Base-by-base conservation (phyloP, 108 stramenopile species). In the Cyclotella distinguenda region DNA sequence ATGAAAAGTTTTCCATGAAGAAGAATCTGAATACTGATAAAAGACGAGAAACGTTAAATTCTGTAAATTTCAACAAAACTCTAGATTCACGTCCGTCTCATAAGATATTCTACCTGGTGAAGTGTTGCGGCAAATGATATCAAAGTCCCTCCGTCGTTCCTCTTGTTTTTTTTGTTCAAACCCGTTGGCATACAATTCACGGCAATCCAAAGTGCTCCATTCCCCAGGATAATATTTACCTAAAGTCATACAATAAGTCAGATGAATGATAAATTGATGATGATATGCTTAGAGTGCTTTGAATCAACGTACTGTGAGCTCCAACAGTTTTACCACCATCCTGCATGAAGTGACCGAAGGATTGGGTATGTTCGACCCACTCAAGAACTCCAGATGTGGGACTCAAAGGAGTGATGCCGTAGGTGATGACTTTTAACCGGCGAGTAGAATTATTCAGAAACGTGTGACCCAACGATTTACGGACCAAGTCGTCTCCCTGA, bases 301-400 rank as follows among this genome's bases (percentile, higher is more conserved):
- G 95, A 44, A 81, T 93, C 60, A 96, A 94, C 60, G 77, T 79
- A 18, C 72, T 56, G 71, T 84, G 88, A 18, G 84, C 84, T 34
- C 82, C 85, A 60, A 64, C 32, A 33, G 25, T 73, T 49, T 74
- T 66, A 21, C 42, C 57, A 46, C 19, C 80, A 66, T 38, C 84
- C 16, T 16, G 68, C 70, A 74, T 60, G 48, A 69, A 68, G 13
- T 62, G 64, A 34, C 81, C 91, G 44, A 98, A 89, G 3, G 93
- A 78, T 57, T 79, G 65, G 8, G 97, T 95, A 79, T 97, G 80
- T 38, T 94, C 85, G 12, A 98, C 96, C 95, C 94, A 98, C 64
- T 98, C 95, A n/a, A 97, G 79, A 34, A 97, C 92, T 12, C 99
- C 99, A 39, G 84, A 81, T 28, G 82, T 62, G 3, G 97, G 96